Evolutionary conservation across 2,329 filamentous ascomycete species (phyloP), one percentile per base, ranked within the genome.

Genomic region (Xylaria sp.): DNA sequence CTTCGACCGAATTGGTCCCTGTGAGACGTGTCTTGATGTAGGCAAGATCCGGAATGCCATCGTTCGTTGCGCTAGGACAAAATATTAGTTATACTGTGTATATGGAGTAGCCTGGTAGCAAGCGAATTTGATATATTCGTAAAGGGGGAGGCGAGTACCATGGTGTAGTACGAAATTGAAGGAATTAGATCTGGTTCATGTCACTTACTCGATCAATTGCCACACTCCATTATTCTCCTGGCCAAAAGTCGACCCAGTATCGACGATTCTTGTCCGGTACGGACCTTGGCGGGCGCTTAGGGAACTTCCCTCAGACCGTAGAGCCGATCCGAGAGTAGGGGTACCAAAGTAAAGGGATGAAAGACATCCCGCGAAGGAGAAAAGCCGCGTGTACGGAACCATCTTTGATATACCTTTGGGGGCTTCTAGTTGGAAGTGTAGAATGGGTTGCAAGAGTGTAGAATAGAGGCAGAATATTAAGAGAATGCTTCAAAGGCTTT

Each of bases 191-290:
- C 13, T 17, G 6, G 4, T 13, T 51, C 44, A 1, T 40, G 13
- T 20, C 28, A 60, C 66, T 61, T 38, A 68, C 66, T 68, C 66
- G 44, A 68, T 62, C 13, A 68, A 48, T 15, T 68, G 66, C 66
- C 61, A 68, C 10, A 65, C 66, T 20, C 66, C 66, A 26, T 68
- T 68, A 17, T 40, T 46, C 28, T 68, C 66, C n/a, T 51, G 23
- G 23, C 31, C 46, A 23, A 65, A 68, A 2, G 57, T 68, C n/a
- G 61, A 61, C 5, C 58, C 62, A 1, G 62, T 53, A 9, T 61
- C 61, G 26, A 65, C 42, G 23, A 65, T 65, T 53, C 48, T 57
- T 11, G 31, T 49, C 33, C 58, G 57, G 20, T 44, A 68, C 6
- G 61, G 33, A 11, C 26, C 38, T 33, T 65, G 61, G 11, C 66